phyloP scores from a whole-genome alignment of 1,284 basidiomycete species.

The Cutaneotrichosporon cyanovorans region DNA sequence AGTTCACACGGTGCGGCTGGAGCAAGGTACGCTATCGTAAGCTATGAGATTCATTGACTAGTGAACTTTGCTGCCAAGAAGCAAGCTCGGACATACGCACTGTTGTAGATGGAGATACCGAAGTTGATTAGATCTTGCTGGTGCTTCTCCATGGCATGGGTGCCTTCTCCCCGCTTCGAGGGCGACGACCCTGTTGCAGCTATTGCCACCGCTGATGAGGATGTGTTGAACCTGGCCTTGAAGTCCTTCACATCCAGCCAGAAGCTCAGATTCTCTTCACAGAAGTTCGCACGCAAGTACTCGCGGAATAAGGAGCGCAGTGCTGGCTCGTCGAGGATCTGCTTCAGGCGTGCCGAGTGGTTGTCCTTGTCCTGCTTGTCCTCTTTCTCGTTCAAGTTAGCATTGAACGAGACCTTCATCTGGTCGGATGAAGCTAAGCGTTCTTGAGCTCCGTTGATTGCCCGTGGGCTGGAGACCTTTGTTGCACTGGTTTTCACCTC shows the following conservation, averaged over 20 bases:
- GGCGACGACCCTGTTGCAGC: constrained; percentile 43
- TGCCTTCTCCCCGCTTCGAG: constrained; percentile 51
- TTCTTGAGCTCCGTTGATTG: too few species aligned
- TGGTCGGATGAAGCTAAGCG: constrained; percentile 61
- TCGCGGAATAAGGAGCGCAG: constrained; percentile 86
- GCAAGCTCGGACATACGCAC: constrained; percentile 20
- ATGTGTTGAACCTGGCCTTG: constrained; percentile 89
- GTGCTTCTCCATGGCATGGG: constrained; percentile 91
- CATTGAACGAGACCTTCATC: constrained; percentile 48
- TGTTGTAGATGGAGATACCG: constrained; percentile 71
- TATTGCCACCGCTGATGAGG: constrained; percentile 76
- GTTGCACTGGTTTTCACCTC: too few species aligned
- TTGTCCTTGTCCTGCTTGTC: constrained; percentile 57
- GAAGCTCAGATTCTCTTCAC: constrained; percentile 95
- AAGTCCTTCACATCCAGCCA: constrained; percentile 97
- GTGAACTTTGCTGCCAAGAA: too few species aligned
- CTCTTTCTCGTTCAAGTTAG: constrained; percentile 5
- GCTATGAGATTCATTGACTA: not conserved
- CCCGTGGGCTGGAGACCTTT: too few species aligned
- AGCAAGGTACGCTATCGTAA: constrained; percentile 72
- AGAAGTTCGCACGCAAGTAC: constrained; percentile 87
- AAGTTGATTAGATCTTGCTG: constrained; percentile 91
- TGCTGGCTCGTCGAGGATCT: constrained; percentile 88
- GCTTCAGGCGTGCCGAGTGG: constrained; percentile 81
- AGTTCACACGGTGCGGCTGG: constrained; percentile 91